Evolutionary conservation across 1,139 yeast species (phyloP), one percentile per base, ranked within the genome.

Genomic region (Geotrichum bryndzae): DNA sequence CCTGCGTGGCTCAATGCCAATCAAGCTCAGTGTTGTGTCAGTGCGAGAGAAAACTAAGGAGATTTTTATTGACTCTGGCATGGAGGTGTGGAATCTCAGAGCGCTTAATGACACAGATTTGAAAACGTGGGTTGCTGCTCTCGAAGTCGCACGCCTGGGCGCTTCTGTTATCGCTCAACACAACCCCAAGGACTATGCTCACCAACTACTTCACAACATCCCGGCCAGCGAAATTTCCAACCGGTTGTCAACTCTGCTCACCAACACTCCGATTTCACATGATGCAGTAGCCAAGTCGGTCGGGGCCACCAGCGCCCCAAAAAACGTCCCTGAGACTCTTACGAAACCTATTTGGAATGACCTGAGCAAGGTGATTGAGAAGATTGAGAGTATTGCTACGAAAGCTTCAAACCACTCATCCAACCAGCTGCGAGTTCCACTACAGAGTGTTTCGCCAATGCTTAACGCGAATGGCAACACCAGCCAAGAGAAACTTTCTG

Each of bases 11-110:
- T 94, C 90, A 69, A 91, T 94, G 90, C 96, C 96, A 25, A 84
- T 94, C 56, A 84, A 83, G 60, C 82, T 88, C 56, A 85, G 96
- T 10, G 89, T 88, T 31, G 84, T 94, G 2, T 84, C 95, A 63
- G 97, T 96, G 1, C 86, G 87, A 68, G 80, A 84, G 38, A 82
- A 82, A 60, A 83, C 84, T 33, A 77, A 84, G 59, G 88, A 88
- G 68, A 85, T 94, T 57, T 86, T 88, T 60, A 82, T 94, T 66
- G 98, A 94, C 73, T 90, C 97, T 0, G 99, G 99, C 1, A 87
- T 94, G 86, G 99, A 94, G 72, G 85, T 90, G 18, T 94, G 99
- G 99, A 85, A 84, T 57, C 78, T 94, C 66, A 88, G 88, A 68
- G 90, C 97, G 0, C 76, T 81, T 54, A 84, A 81, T 61, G 74